Evolutionary conservation across 2,329 filamentous ascomycete genomes (phyloP).

Genomic region (Helminthosporium solani): DNA sequence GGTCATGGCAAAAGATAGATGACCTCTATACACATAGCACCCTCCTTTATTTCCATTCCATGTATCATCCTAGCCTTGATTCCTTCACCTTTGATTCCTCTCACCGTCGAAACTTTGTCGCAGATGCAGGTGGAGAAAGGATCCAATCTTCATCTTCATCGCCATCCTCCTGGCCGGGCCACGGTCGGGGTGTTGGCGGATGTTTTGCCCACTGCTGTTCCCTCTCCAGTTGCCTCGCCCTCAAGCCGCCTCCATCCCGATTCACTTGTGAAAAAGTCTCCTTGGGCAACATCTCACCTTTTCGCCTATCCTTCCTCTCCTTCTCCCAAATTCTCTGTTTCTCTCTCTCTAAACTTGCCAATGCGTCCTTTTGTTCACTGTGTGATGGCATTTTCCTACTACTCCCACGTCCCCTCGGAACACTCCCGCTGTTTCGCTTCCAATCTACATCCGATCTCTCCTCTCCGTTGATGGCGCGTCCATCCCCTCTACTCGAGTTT

Average conservation of each 20-base stretch:
- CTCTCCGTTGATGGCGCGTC: neutral
- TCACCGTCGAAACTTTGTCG: neutral
- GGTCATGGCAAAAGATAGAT: too few species aligned
- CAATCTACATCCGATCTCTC: neutral
- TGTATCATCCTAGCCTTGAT: neutral
- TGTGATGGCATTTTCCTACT: too few species aligned
- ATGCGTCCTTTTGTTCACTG: neutral
- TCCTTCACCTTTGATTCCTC: neutral
- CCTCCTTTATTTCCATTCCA: neutral
- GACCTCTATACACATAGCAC: too few species aligned
- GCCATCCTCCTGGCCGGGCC: neutral
- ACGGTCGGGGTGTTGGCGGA: neutral
- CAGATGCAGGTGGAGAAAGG: neutral
- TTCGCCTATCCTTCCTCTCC: neutral
- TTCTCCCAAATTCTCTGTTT: neutral
- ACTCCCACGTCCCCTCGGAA: too few species aligned
- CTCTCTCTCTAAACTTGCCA: neutral
- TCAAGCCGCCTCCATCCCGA: neutral
- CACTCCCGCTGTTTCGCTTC: neutral
- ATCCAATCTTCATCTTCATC: neutral
- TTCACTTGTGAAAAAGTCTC: neutral
- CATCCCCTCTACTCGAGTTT: neutral
- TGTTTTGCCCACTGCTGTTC: neutral
- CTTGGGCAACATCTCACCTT: neutral
- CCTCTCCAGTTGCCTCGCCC: neutral